Percentiles rank a stretch among this genome's conserved stretches.
phyloP scores from a whole-genome alignment of 371 early-diverging fungal genomes.

The Coemansia sp. region DNA sequence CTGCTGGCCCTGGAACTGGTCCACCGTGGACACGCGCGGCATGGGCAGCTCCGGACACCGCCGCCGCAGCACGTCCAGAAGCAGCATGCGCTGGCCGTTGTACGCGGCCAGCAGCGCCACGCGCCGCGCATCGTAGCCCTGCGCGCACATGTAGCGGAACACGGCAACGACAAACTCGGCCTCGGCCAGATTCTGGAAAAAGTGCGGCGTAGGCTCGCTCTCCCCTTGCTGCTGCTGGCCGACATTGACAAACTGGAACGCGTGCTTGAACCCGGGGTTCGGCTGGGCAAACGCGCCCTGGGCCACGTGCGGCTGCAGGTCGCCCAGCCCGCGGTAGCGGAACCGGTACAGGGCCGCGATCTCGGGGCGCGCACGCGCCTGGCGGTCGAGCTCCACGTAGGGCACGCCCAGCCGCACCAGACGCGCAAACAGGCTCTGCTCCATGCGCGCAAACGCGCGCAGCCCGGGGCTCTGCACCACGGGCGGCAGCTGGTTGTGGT shows the following conservation, averaged over 20 bases:
- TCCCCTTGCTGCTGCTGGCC: constrained; percentile 79
- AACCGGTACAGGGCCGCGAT: constrained; percentile 82
- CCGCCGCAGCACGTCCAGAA: constrained; percentile 81
- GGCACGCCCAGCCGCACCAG: constrained; percentile 91
- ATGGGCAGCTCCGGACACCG: constrained; percentile 80
- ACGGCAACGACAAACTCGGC: constrained; percentile 94
- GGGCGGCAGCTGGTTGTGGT: constrained; percentile 95
- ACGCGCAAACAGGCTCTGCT: constrained; percentile 88
- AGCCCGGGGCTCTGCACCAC: constrained; percentile 85
- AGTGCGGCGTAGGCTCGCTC: constrained; percentile 74
- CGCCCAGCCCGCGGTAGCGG: constrained; percentile 71
- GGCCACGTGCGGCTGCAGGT: constrained; percentile 57
- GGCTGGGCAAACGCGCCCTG: constrained; percentile 56
- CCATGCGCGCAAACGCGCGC: constrained; percentile 83
- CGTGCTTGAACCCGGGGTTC: constrained; percentile 83
- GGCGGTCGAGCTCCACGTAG: constrained; percentile 75
- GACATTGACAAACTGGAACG: constrained; percentile 85
- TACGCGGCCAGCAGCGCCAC: constrained; percentile 94
- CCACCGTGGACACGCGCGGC: constrained; percentile 85
- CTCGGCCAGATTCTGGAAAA: constrained; percentile 93
- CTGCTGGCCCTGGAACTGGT: constrained; percentile 94
- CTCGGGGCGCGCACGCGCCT: constrained; percentile 81
- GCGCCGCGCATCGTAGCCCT: constrained; percentile 86
- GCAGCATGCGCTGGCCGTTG: constrained; percentile 90
- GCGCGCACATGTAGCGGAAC: constrained; percentile 92